Evolutionary conservation across 306 rosid species (phyloP), one percentile per base, ranked within the genome.

Genomic region (Citrullus amarus): DNA sequence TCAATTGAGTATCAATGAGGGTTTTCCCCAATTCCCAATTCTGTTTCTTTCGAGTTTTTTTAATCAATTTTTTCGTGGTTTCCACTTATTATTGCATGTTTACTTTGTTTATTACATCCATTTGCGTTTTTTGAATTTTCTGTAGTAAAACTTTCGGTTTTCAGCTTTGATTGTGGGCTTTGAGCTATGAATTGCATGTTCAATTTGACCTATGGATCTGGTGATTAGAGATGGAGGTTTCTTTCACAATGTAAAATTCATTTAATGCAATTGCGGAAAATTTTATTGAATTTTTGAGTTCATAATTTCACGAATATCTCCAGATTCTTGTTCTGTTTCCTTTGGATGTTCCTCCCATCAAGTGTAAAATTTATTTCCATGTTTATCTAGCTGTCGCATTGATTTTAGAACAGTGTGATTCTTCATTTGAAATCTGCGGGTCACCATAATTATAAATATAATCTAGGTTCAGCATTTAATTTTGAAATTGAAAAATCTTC

Each of bases 161-260:
- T 71, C 14, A 48, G 57, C 34, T 70, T 61, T 61, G 34, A 30
- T 25, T 61, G 9, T 61, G 38, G 67, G 43, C 36, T 41, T 36
- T 43, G 38, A 14, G 68, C 9, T 77, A 3, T 39, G 51, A 62
- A 78, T 83, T 91, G 90, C 93, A 93, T 91, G 96, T 59, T 72
- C 82, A 74, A 53, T 30, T 78, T 86, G 65, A 61, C 86, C 65
- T 12, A 44, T 59, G 96, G 97, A 93, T 93, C 97, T 93, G 90
- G 75, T 53, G 82, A 84, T 80, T 87, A 79, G 36, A 32, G 36
- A 38, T 62, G 32, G 54, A 38, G 17, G 7, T 70, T 59, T 76
- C 46, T 61, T 55, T 59, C n/a, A 13, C 25, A 57, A 28, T 58
- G 69, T 39, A 20, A 60, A 58, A 58, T 41, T 20, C 17, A 25